phyloP scores from a whole-genome alignment of 208 protist species.

The Leishmania amazonensis region DNA sequence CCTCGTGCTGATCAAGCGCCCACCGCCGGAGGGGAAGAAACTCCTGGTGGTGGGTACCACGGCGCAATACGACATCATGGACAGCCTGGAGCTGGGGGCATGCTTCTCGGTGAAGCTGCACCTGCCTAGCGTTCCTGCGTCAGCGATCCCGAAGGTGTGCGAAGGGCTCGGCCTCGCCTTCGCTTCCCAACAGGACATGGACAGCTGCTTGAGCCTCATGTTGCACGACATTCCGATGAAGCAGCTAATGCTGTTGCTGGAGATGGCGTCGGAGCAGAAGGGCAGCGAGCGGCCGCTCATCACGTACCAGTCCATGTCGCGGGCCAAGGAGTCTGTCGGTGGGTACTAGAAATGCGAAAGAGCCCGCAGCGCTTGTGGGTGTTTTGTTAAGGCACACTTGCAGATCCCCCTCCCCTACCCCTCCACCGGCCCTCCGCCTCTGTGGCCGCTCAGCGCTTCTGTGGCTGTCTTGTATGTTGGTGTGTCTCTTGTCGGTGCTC shows the following conservation, averaged over 20 bases:
- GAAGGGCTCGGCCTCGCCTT: conserved; percentile 47
- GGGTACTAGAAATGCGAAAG: conserved; percentile 12
- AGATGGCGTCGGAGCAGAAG: conserved; percentile 73
- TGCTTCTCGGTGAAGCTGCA: conserved; percentile 91
- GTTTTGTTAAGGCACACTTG: neutral
- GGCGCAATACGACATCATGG: conserved; percentile 83
- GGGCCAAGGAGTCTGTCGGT: conserved; percentile 65
- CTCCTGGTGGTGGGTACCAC: conserved; percentile 97
- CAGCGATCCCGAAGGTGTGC: conserved; percentile 47
- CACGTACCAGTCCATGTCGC: conserved; percentile 47
- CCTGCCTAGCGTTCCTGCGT: conserved; percentile 47
- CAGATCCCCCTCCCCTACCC: neutral
- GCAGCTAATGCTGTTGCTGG: conserved; percentile 78
- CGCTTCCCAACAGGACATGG: conserved; percentile 33
- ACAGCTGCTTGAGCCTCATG: conserved; percentile 37
- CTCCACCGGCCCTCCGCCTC: neutral
- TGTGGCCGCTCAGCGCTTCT: neutral
- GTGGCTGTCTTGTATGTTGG: neutral
- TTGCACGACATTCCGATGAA: conserved; percentile 68
- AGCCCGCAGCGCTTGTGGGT: neutral
- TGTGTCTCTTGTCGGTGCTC: neutral
- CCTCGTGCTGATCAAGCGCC: conserved; percentile 95
- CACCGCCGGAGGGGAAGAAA: conserved; percentile 92
- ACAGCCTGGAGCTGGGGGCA: conserved; percentile 90
- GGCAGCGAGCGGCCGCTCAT: conserved; percentile 30